phyloP scores from a whole-genome alignment of 2,329 filamentous ascomycete species.

The Hypomyces perniciosus region DNA sequence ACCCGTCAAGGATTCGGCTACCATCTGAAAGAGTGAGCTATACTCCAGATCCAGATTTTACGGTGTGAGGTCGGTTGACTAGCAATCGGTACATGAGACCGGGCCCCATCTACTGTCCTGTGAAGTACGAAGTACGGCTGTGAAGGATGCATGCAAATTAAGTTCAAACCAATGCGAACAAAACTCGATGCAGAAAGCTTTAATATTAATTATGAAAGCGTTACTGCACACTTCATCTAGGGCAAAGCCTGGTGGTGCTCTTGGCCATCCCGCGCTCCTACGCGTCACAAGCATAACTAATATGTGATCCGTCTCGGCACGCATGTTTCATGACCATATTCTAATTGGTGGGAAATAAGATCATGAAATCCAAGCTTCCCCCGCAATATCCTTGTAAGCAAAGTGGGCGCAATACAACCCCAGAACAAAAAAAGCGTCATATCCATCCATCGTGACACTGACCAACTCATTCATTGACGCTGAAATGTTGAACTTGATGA shows the following conservation, averaged over 20 bases:
- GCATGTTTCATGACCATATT: no score
- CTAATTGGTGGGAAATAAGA: no score
- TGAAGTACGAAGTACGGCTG: no score
- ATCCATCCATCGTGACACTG: constrained; percentile 8
- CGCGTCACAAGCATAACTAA: no score
- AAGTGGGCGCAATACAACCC: constrained; percentile 10
- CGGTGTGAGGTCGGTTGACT: constrained; percentile 23
- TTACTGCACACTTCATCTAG: no score
- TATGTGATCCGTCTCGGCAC: no score
- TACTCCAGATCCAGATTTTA: constrained; percentile 37
- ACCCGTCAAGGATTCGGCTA: constrained; percentile 57
- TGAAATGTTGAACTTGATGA: constrained; percentile 11
- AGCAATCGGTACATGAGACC: constrained; percentile 31
- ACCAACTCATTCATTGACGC: constrained; percentile 9
- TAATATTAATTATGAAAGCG: no score
- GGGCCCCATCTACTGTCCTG: not conserved
- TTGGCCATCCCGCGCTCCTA: no score
- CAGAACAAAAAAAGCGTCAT: constrained; percentile 8
- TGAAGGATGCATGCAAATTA: no score
- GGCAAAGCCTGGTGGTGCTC: no score
- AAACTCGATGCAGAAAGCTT: no score
- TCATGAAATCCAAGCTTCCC: constrained; percentile 3
- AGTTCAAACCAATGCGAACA: no score
- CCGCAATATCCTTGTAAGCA: constrained; percentile 6
- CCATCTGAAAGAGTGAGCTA: constrained; percentile 30